A percentile compares a stretch with the other conserved stretches of the same genome.
phyloP scores from a whole-genome alignment of 129 eudicot genomes.

The Flaveria ramosissima region DNA sequence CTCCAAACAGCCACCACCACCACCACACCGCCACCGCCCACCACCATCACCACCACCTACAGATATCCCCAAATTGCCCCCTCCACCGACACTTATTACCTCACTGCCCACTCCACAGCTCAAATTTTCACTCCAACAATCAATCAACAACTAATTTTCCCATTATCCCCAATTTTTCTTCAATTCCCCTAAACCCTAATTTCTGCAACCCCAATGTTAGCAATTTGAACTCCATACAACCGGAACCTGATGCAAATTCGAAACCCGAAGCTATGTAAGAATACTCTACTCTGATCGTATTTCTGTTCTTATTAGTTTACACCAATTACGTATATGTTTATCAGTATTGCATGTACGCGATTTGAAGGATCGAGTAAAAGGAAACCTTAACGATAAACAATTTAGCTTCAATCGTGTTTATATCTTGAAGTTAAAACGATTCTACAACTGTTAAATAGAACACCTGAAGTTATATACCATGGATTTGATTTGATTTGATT shows the following conservation, averaged over 20 bases:
- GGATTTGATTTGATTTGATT: neutral
- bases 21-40: constrained; percentile 15
- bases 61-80: constrained; percentile 44
- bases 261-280: too few relatives aligned
- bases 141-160: constrained; percentile 5
- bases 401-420: neutral
- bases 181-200: constrained; percentile 9
- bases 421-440: too few relatives aligned
- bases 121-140: constrained; percentile 18
- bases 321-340: too few relatives aligned
- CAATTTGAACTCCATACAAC: too few relatives aligned
- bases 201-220: constrained; percentile 35
- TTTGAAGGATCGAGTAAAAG: too few relatives aligned
- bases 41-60: constrained; percentile 41
- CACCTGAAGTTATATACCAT: neutral
- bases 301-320: neutral
- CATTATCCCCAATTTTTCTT: constrained; percentile 33
- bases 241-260: too few relatives aligned
- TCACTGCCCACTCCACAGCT: constrained; percentile 45
- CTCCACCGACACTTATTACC: constrained; percentile 43
- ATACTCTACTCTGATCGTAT: neutral
- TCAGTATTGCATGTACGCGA: too few relatives aligned
- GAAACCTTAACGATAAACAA: too few relatives aligned
- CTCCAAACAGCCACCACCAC: constrained; percentile 27
- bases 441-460: neutral